Conservation (phyloP, 768 basidiomycete genomes). For the Dictyophora rubrovolvata region DNA sequence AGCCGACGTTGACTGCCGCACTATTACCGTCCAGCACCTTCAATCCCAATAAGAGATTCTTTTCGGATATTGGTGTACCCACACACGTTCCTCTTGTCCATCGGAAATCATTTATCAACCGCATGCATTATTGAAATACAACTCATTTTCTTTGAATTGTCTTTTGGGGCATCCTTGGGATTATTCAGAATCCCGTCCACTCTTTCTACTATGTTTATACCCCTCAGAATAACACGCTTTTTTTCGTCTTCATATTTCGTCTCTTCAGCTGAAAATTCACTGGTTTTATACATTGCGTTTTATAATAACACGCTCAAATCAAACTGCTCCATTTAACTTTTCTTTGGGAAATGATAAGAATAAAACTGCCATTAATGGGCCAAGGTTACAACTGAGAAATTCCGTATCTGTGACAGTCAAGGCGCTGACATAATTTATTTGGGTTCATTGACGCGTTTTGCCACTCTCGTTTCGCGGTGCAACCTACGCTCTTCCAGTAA, state of each 20-base stretch:
- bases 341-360: too few relatives aligned
- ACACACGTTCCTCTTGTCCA: neutral
- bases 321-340: too few relatives aligned
- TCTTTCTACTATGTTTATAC: neutral
- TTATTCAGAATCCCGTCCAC: neutral
- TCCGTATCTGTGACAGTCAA: neutral
- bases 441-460: neutral
- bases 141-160: neutral
- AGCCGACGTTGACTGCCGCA: conserved; percentile 13
- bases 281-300: neutral
- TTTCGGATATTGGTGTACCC: neutral
- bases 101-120: neutral
- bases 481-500: neutral
- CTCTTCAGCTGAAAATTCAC: neutral
- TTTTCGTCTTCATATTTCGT: neutral
- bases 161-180: neutral
- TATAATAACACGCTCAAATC: neutral
- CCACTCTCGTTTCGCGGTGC: neutral
- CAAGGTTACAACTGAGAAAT: too few relatives aligned
- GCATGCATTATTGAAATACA: neutral
- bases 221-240: neutral
- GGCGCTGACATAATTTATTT: neutral
- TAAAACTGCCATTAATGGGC: too few relatives aligned
- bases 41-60: neutral
- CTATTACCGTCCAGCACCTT: conserved; percentile 3